These are phyloP conservation scores for Trypanosoma caninum DNA, from an alignment of 208 protist species.

Conservation along the genomic window DNA sequence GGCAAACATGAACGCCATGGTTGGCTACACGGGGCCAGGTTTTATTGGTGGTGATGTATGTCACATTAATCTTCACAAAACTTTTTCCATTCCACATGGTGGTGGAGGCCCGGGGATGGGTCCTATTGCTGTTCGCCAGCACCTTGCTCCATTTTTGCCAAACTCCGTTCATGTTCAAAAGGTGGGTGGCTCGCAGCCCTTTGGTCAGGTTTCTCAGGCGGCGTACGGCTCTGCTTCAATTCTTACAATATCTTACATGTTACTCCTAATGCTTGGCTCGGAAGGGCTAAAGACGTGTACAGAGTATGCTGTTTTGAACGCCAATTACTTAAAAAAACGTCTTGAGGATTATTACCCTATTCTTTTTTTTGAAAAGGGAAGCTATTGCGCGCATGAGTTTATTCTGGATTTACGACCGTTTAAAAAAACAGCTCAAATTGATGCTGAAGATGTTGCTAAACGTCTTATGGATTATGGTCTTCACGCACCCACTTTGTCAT, in stretches of 20 bases:
- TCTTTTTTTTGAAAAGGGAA: constrained; percentile 84
- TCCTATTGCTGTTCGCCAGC: constrained; percentile 93
- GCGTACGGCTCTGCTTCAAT: constrained; percentile 95
- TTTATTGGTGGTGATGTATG: constrained; percentile 97
- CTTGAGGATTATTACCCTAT: constrained; percentile 94
- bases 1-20: constrained; percentile 98
- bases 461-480: constrained; percentile 97
- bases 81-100: constrained; percentile 96
- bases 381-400: constrained; percentile 96
- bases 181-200: constrained; percentile 58
- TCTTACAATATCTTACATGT: constrained; percentile 95
- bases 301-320: constrained; percentile 96
- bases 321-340: constrained; percentile 97
- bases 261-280: constrained; percentile 95
- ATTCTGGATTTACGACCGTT: constrained; percentile 95
- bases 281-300: constrained; percentile 89
- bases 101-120: constrained; percentile 98
- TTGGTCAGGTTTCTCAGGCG: constrained; percentile 91
- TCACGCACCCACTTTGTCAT: constrained; percentile 97
- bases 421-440: constrained; percentile 91
- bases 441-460: constrained; percentile 97
- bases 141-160: constrained; percentile 94
- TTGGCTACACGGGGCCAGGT: constrained; percentile 94
- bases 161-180: constrained; percentile 58
- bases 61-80: constrained; percentile 99